phyloP scores from a whole-genome alignment of 176 grass and related monocot genomes.

The Echinochloa phyllopogon region DNA sequence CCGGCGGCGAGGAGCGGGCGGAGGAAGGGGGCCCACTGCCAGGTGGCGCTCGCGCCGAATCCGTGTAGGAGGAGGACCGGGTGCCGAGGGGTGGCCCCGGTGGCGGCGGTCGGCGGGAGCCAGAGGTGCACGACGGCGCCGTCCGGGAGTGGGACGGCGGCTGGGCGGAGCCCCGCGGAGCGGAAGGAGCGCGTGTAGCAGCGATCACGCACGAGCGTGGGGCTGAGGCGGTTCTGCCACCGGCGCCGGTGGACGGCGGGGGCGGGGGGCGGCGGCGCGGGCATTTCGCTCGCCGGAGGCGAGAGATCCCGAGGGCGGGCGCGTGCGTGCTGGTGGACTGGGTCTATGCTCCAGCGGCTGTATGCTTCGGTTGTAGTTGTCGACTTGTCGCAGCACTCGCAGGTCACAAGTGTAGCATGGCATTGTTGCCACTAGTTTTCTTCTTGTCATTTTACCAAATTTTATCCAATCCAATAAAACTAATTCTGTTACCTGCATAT shows the following conservation, averaged over 20 bases:
- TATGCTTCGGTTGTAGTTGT: not conserved
- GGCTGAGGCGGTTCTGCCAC: constrained; percentile 53
- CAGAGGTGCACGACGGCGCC: constrained; percentile 76
- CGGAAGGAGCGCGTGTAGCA: constrained; percentile 78
- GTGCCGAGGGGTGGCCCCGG: constrained; percentile 20
- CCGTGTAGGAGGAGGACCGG: constrained; percentile 81
- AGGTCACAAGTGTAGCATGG: too few relatives aligned
- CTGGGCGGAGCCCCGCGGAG: constrained; percentile 67
- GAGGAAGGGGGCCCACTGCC: constrained; percentile 86
- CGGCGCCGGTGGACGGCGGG: constrained; percentile 19
- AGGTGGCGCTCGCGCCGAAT: constrained; percentile 83
- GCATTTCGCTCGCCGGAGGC: constrained; percentile 40
- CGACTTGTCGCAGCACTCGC: not conserved
- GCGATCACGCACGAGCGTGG: constrained; percentile 67
- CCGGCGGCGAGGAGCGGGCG: constrained; percentile 71
- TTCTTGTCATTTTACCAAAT: too few relatives aligned
- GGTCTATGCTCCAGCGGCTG: constrained; percentile 15
- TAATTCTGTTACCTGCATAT: too few relatives aligned
- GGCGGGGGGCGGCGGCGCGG: not conserved
- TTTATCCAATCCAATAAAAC: too few relatives aligned
- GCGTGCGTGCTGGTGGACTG: constrained; percentile 1
- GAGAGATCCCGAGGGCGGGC: not conserved
- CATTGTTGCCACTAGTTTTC: too few relatives aligned
- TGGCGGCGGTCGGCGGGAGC: constrained; percentile 48
- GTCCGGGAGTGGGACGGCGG: constrained; percentile 53